Evolutionary conservation across 1,284 basidiomycete genomes (phyloP).

Genomic region (Marasmius oreades): DNA sequence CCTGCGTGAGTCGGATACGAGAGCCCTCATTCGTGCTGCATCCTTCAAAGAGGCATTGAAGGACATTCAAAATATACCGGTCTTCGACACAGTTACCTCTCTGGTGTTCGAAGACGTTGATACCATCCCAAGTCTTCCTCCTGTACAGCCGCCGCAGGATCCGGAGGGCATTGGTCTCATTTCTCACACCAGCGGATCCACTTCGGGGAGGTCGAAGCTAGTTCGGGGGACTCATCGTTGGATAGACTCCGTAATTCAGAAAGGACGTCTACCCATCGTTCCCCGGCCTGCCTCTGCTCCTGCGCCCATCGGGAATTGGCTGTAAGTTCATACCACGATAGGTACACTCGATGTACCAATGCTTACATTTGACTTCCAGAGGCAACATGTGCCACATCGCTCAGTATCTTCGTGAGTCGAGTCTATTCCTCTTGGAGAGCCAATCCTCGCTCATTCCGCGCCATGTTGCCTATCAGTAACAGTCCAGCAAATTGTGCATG

Average conservation of each 20-base stretch:
- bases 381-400: neutral
- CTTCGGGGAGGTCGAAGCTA: constrained; percentile 64
- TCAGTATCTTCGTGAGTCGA: neutral
- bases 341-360: no score
- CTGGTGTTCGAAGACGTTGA: neutral
- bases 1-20: constrained; percentile 43
- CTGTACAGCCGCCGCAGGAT: constrained; percentile 31
- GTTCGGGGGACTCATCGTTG: constrained; percentile 57
- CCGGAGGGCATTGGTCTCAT: constrained; percentile 48
- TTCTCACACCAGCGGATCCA: constrained; percentile 69
- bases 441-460: no score
- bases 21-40: constrained; percentile 47
- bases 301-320: neutral
- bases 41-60: constrained; percentile 20
- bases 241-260: constrained; percentile 43
- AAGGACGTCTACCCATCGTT: constrained; percentile 16
- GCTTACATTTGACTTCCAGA: neutral
- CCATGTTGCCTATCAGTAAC: neutral
- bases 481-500: neutral
- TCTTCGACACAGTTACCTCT: neutral
- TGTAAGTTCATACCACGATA: neutral
- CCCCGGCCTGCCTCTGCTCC: neutral
- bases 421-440: neutral
- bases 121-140: constrained; percentile 24
- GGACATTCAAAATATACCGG: constrained; percentile 22